Conservation (phyloP, 108 stramenopile genomes). For the Fistulifera pelliculosa region DNA sequence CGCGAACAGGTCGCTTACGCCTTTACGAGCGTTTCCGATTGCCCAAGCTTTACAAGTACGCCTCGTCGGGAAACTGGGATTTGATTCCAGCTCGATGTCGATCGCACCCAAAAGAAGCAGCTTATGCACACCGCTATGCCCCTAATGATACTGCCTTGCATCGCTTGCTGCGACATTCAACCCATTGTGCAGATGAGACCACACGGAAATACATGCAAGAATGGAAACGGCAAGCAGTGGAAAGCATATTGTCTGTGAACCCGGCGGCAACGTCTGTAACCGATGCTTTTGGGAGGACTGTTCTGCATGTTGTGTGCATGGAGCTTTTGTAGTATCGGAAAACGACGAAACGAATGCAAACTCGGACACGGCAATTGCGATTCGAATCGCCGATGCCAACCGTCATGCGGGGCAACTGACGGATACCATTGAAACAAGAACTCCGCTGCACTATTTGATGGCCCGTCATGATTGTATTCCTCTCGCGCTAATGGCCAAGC, state of each 20-base stretch:
- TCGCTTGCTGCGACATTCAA: constrained; percentile 7
- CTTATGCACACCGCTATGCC: constrained; percentile 19
- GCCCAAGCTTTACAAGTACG: constrained; percentile 15
- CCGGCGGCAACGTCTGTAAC: constrained; percentile 6
- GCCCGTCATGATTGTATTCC: constrained; percentile 14
- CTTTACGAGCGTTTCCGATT: constrained; percentile 14
- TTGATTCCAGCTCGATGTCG: constrained; percentile 21
- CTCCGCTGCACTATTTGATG: constrained; percentile 1
- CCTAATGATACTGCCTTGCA: constrained; percentile 21
- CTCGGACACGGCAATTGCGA: too few relatives aligned
- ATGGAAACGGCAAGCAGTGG: constrained; percentile 11
- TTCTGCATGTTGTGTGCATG: constrained; percentile 44
- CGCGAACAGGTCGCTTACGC: constrained; percentile 14
- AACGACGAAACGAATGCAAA: too few relatives aligned
- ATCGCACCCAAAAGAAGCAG: constrained; percentile 18
- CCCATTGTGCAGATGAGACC: neutral
- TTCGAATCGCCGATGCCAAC: too few relatives aligned
- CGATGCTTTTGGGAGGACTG: constrained; percentile 40
- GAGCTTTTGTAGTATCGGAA: neutral
- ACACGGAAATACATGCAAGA: constrained; percentile 4
- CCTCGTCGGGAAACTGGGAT: constrained; percentile 17
- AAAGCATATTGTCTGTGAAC: constrained; percentile 10
- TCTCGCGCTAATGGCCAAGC: constrained; percentile 1
- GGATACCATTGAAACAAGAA: too few relatives aligned
- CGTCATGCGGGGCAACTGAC: too few relatives aligned